A percentile compares a stretch with the other conserved stretches of the same genome.
Conservation (phyloP, 164 flowering plant species). For the Platanus orientalis region DNA sequence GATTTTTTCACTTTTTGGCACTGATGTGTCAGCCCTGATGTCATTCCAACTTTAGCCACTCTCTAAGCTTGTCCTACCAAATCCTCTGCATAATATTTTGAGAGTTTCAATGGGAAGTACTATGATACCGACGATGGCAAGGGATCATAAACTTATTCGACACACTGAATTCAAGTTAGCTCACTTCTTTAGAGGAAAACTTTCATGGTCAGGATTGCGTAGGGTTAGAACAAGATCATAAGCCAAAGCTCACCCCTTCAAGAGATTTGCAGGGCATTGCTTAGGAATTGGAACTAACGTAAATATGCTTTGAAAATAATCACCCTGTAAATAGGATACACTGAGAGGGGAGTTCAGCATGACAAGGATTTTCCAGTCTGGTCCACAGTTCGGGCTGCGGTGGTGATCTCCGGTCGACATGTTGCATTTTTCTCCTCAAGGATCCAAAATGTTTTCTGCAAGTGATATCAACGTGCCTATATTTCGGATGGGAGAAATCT, state of each 20-base stretch:
- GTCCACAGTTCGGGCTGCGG: background rate
- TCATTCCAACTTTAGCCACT: too few species aligned
- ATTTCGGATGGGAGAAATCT: too few species aligned
- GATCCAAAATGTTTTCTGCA: too few species aligned
- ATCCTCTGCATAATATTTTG: too few species aligned
- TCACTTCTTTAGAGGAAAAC: conserved; percentile 26
- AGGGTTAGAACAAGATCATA: conserved; percentile 13
- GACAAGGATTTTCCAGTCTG: background rate
- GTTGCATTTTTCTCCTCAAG: too few species aligned
- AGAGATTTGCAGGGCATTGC: conserved; percentile 5
- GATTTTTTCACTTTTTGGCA: too few species aligned
- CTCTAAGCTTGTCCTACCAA: too few species aligned
- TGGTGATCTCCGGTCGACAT: too few species aligned
- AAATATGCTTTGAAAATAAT: conserved; percentile 2
- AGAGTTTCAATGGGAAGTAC: conserved; percentile 8
- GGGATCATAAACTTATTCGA: conserved; percentile 6
- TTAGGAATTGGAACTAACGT: background rate
- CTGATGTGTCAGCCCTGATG: too few species aligned
- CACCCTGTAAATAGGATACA: conserved; percentile 3
- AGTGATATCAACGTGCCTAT: too few species aligned
- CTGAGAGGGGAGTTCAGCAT: conserved; percentile 4
- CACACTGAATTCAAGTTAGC: conserved; percentile 16
- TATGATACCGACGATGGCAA: conserved; percentile 6
- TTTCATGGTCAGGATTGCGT: conserved; percentile 18
- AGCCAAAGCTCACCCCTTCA: conserved; percentile 15